These are phyloP conservation scores for Diplodia seriata DNA, from an alignment of 2,329 filamentous ascomycete genomes.

Conservation along the genomic window DNA sequence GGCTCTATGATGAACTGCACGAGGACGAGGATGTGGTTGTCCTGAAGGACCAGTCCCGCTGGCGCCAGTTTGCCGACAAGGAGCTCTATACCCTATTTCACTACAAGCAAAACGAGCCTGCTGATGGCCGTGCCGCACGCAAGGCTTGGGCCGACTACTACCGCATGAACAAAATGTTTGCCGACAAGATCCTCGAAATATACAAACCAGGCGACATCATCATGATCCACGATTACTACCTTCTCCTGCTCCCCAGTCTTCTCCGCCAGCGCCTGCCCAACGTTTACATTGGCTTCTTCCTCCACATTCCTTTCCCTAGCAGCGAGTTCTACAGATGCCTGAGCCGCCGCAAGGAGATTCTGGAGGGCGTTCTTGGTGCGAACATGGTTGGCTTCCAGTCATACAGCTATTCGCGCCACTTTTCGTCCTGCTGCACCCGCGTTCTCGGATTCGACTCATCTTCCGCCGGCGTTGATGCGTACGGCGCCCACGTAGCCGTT, in stretches of 20 bases:
- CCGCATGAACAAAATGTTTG: slow-evolving; percentile 90
- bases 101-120: slow-evolving; percentile 93
- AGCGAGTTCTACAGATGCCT: slow-evolving; percentile 94
- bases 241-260: slow-evolving; percentile 87
- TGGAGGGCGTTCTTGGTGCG: slow-evolving; percentile 87
- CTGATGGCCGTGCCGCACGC: slow-evolving; percentile 80
- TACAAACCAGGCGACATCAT: slow-evolving; percentile 95
- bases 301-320: slow-evolving; percentile 93
- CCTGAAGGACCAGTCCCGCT: slow-evolving; percentile 82
- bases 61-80: slow-evolving; percentile 89
- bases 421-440: slow-evolving; percentile 90
- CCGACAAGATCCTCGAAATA: slow-evolving; percentile 82
- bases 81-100: slow-evolving; percentile 93
- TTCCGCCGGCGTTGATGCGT: slow-evolving; percentile 83
- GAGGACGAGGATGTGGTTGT: slow-evolving; percentile 70
- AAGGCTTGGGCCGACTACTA: slow-evolving; percentile 92
- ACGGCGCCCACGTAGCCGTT: slow-evolving; percentile 86
- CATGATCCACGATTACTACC: slow-evolving; percentile 92
- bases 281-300: slow-evolving; percentile 93
- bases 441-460: slow-evolving; percentile 91
- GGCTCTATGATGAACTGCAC: slow-evolving; percentile 81
- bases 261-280: slow-evolving; percentile 84
- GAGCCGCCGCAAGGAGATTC: slow-evolving; percentile 84
- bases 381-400: slow-evolving; percentile 97
- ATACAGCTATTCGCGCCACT: slow-evolving; percentile 93